Evolutionary conservation across 805 yeast species (phyloP), one percentile per base, ranked within the genome.

Genomic region (Starmerella vaccinii): DNA sequence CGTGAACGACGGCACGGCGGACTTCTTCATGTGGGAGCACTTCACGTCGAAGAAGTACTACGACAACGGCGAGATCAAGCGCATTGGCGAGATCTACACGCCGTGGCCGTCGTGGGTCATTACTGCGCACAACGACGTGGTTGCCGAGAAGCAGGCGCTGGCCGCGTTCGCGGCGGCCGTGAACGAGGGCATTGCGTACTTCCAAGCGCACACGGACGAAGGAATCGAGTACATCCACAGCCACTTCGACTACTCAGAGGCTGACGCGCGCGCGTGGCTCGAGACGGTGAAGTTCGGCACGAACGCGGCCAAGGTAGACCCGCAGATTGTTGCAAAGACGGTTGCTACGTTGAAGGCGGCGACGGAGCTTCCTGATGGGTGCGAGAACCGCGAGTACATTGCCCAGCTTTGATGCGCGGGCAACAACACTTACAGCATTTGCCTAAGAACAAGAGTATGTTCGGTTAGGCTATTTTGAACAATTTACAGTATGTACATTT

Each of bases 91-190:
- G 57, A 87, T 88, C 51, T 84, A 83, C 67, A 88, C 97, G 0
- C 97, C 97, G 18, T 88, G 97, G 97, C 90, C 96, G 10, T 84
- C 95, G 2, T 88, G 96, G 96, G 89, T 86, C 15, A 73, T 87
- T 45, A 77, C 79, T 19, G 78, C 78, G 5, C 66, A 73, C 48
- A 61, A 68, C 15, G 69, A 68, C n/a, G 57, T 74, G 5, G 57
- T 72, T 32, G 34, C 43, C 8, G 65, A 63, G 6, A 59, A 61
- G n/a, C 57, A 59, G 2, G 63, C 61, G 4, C 57, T 74, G 38
- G 23, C 22, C 3, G 59, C 58, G 2, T 81, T 87, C 53, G 56
- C 80, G 45, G 59, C 63, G 2, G 81, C 80, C 1, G 68, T 87
- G 34, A 76, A 80, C 61, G 66, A 75, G 50, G 97, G 96, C 15